phyloP scores from a whole-genome alignment of 2,329 filamentous ascomycete genomes.

The Trichophaea hybrida region DNA sequence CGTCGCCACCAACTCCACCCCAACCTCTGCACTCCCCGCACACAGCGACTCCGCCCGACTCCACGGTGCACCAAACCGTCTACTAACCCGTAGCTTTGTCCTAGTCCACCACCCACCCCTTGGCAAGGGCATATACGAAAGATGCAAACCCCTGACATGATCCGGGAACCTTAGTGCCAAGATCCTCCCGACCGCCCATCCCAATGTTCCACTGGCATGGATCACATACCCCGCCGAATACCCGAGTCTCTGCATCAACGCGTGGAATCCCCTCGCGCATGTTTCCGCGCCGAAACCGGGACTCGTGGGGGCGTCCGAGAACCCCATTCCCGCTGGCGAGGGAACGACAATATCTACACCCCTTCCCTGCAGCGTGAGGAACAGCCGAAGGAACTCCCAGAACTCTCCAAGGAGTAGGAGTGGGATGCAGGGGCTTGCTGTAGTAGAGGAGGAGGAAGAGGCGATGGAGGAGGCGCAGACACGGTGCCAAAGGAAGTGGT shows the following conservation, averaged over 20 bases:
- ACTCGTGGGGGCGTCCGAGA: not conserved
- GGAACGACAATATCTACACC: not conserved
- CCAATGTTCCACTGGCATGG: not conserved
- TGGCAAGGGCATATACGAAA: not conserved
- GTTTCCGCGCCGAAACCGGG: not conserved
- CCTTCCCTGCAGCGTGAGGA: not conserved
- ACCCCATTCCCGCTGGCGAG: not conserved
- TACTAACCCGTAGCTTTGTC: not conserved
- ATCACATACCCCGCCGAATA: not conserved
- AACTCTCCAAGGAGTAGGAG: not conserved
- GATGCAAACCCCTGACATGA: not conserved
- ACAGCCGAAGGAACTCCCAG: not conserved
- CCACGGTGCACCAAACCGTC: not conserved
- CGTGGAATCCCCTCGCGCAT: not conserved
- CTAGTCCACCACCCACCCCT: not conserved
- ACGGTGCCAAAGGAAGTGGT: not conserved
- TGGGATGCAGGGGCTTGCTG: not conserved
- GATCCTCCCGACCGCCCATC: not conserved
- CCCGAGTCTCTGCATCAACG: not conserved
- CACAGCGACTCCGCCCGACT: not conserved
- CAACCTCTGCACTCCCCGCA: not conserved
- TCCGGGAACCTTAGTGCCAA: not conserved
- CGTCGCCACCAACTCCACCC: slow-evolving; percentile 8
- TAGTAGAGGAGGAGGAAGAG: not conserved
- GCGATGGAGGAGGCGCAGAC: not conserved